Percentiles rank a stretch among this genome's conserved stretches.
Conservation (phyloP, 345 rosid genomes). For the Brassica nigra region DNA sequence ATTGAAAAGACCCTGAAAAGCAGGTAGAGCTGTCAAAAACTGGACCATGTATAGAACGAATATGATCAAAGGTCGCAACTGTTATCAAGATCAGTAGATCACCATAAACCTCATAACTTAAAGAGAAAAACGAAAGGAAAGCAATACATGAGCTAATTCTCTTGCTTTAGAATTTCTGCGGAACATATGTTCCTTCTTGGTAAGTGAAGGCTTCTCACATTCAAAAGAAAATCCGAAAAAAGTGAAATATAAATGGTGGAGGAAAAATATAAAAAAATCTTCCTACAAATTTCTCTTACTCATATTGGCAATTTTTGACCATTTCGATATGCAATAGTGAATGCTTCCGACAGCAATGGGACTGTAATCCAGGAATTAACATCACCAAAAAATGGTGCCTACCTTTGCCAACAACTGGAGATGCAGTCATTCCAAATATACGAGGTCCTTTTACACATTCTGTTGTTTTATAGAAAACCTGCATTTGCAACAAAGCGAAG, state of each 20-base stretch:
- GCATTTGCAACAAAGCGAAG: conserved; percentile 38
- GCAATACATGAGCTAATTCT: conserved; percentile 22
- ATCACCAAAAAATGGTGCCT: conserved; percentile 7
- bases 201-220: not conserved
- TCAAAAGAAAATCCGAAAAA: conserved; percentile 8
- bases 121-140: conserved; percentile 8
- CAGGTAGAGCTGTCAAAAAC: conserved; percentile 24
- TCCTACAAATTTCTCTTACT: conserved; percentile 12
- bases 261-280: not conserved
- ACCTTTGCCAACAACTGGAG: conserved; percentile 97
- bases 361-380: conserved; percentile 10
- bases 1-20: conserved; percentile 77
- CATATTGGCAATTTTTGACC: not conserved
- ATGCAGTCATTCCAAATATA: conserved; percentile 98
- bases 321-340: not conserved
- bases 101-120: conserved; percentile 9
- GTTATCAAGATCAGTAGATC: conserved; percentile 11
- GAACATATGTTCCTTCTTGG: conserved; percentile 4
- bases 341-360: not conserved
- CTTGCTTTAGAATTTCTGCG: conserved; percentile 8
- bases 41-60: conserved; percentile 11
- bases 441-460: conserved; percentile 60
- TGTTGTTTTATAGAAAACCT: conserved; percentile 68
- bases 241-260: not conserved
- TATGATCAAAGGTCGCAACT: conserved; percentile 29